A percentile compares a stretch with the other conserved stretches of the same genome.
Evolutionary conservation across 2,329 filamentous ascomycete genomes (phyloP).

Genomic region (Xylariaceae sp.): DNA sequence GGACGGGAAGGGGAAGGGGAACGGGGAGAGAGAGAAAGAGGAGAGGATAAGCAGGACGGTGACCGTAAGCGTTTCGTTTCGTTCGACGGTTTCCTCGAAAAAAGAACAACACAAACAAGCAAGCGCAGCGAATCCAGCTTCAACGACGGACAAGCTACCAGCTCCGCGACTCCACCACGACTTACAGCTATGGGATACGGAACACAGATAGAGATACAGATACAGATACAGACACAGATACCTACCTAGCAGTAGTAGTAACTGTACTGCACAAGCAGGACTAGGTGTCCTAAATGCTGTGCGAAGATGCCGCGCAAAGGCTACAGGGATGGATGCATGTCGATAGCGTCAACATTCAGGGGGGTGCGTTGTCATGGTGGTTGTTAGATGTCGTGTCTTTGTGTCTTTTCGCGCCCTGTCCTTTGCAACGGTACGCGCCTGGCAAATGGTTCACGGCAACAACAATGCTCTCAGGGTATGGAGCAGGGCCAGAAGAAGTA

Average conservation of each 20-base stretch:
- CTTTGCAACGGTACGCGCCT: neutral
- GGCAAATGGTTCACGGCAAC: neutral
- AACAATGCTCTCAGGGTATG: neutral
- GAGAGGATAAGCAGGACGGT: neutral
- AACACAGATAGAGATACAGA: no score
- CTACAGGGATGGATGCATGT: neutral
- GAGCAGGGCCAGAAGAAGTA: no score
- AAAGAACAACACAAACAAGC: neutral
- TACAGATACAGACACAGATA: no score
- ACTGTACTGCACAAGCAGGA: neutral
- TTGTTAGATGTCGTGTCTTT: neutral
- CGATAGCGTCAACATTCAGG: neutral
- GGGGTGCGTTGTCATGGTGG: conserved; percentile 1
- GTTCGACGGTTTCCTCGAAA: neutral
- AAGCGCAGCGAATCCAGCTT: neutral
- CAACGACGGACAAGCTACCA: neutral
- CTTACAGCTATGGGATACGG: neutral
- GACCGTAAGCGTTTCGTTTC: neutral
- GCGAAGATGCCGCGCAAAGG: neutral
- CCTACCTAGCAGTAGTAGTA: no score
- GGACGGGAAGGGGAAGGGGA: neutral
- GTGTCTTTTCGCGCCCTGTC: neutral
- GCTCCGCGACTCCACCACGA: neutral
- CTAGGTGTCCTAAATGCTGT: neutral
- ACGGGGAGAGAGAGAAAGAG: neutral